Conservation (phyloP, 1,284 basidiomycete genomes). For the Ustilago cynodontis region DNA sequence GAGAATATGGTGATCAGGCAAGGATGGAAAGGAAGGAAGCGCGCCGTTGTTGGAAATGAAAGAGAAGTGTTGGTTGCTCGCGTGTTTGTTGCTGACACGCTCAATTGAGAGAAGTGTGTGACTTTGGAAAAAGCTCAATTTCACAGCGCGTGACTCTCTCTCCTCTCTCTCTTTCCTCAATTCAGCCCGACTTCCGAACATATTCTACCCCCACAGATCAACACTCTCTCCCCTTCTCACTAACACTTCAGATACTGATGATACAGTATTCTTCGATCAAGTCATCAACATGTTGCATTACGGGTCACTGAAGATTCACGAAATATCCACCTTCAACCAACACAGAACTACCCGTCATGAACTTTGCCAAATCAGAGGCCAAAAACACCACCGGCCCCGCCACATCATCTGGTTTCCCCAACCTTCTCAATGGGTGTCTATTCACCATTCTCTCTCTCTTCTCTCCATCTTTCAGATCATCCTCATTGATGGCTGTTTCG, state of each 20-base stretch:
- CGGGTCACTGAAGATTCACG: constrained; percentile 79
- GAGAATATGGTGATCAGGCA: neutral
- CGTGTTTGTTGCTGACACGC: constrained; percentile 11
- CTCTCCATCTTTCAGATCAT: constrained; percentile 76
- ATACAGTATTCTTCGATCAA: too few species aligned
- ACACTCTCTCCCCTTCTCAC: neutral
- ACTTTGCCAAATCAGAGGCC: constrained; percentile 80
- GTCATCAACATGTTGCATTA: neutral
- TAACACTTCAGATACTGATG: neutral
- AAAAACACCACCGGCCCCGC: constrained; percentile 83
- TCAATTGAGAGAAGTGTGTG: neutral
- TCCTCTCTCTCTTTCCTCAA: too few species aligned
- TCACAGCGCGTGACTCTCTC: constrained; percentile 1
- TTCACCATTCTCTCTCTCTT: constrained; percentile 79
- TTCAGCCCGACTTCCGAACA: constrained; percentile 15
- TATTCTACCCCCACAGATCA: too few species aligned
- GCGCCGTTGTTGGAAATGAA: neutral
- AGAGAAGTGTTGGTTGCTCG: constrained; percentile 15
- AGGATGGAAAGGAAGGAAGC: neutral
- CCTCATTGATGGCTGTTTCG: constrained; percentile 80
- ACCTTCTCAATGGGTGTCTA: constrained; percentile 78
- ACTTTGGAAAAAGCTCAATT: neutral
- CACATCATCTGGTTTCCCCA: constrained; percentile 77
- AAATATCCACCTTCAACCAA: constrained; percentile 83
- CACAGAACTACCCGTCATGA: constrained; percentile 78